Evolutionary conservation across 2,329 filamentous ascomycete species (phyloP).

Genomic region (Ophiostoma perfectum): DNA sequence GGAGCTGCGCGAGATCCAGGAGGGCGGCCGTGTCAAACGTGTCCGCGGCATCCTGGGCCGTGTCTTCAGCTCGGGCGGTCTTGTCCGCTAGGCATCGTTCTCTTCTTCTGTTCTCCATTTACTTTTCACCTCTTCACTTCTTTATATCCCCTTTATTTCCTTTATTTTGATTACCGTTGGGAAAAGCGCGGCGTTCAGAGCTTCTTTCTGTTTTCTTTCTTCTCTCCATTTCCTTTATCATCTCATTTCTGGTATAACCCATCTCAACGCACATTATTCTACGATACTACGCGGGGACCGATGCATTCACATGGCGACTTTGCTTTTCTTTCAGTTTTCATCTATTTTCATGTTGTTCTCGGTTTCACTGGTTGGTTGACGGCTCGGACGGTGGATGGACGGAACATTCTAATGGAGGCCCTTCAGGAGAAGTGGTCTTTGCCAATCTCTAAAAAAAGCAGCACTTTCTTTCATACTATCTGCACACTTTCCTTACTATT

Average conservation of each 20-base stretch:
- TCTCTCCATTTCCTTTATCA: not conserved
- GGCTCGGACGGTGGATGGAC: conserved; percentile 5
- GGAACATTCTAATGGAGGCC: not conserved
- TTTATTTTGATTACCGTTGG: conserved; percentile 16
- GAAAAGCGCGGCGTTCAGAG: conserved; percentile 24
- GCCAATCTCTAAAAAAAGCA: conserved; percentile 10
- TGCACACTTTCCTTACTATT: conserved; percentile 10
- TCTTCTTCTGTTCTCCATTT: not conserved
- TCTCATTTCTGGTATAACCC: conserved; percentile 3
- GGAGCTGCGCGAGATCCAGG: conserved; percentile 47
- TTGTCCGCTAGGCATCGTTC: conserved; percentile 33
- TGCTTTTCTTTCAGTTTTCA: not conserved
- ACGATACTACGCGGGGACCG: conserved; percentile 2
- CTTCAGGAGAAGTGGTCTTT: not conserved
- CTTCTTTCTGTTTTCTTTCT: conserved; percentile 3
- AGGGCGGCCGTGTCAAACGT: conserved; percentile 42
- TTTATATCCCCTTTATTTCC: conserved; percentile 15
- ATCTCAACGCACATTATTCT: not conserved
- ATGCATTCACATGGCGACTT: conserved; percentile 11
- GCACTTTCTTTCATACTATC: not conserved
- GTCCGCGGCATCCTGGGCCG: conserved; percentile 50
- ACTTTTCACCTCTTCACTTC: conserved; percentile 6
- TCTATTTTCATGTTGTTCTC: not conserved
- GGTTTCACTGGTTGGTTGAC: not conserved
- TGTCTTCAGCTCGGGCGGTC: conserved; percentile 42